A percentile compares a stretch with the other conserved stretches of the same genome.
Conservation (phyloP, 129 eudicot genomes). For the Tagetes erecta region DNA sequence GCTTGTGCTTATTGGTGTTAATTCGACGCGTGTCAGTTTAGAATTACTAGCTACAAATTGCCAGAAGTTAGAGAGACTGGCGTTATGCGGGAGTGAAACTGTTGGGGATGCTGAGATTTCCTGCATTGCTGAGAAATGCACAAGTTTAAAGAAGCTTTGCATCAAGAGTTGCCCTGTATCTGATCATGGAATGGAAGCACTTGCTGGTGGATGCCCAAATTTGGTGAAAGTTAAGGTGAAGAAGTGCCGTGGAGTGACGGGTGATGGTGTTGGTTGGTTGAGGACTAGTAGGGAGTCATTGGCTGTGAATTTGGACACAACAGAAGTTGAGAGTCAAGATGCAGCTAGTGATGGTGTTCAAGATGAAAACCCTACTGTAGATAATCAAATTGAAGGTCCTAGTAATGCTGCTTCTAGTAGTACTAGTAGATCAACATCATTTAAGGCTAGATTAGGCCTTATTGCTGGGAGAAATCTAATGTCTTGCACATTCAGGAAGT, state of each 20-base stretch:
- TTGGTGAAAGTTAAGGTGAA: conserved; percentile 80
- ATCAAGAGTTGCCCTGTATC: conserved; percentile 76
- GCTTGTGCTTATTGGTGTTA: conserved; percentile 63
- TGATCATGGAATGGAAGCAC: conserved; percentile 71
- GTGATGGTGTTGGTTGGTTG: conserved; percentile 62
- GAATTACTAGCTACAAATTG: conserved; percentile 55
- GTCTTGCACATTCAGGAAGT: conserved; percentile 10
- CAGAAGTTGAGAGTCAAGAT: conserved; percentile 42
- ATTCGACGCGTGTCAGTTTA: conserved; percentile 54
- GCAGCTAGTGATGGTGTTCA: conserved; percentile 3
- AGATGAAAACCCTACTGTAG: not conserved
- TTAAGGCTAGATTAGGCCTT: conserved; percentile 33
- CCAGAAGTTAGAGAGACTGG: conserved; percentile 58
- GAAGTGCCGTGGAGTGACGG: conserved; percentile 70
- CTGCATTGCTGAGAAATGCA: conserved; percentile 67
- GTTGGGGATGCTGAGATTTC: conserved; percentile 71
- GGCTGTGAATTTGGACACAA: conserved; percentile 59
- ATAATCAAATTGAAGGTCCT: conserved; percentile 21
- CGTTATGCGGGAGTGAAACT: conserved; percentile 72
- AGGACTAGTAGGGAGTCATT: conserved; percentile 51
- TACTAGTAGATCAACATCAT: conserved; percentile 44
- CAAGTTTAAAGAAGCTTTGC: conserved; percentile 67
- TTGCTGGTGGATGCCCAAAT: conserved; percentile 78
- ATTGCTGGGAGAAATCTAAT: conserved; percentile 10
- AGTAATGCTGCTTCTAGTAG: conserved; percentile 32